Evolutionary conservation across 1,139 yeast species (phyloP), one percentile per base, ranked within the genome.

Genomic region (Geotrichum histeridarum): DNA sequence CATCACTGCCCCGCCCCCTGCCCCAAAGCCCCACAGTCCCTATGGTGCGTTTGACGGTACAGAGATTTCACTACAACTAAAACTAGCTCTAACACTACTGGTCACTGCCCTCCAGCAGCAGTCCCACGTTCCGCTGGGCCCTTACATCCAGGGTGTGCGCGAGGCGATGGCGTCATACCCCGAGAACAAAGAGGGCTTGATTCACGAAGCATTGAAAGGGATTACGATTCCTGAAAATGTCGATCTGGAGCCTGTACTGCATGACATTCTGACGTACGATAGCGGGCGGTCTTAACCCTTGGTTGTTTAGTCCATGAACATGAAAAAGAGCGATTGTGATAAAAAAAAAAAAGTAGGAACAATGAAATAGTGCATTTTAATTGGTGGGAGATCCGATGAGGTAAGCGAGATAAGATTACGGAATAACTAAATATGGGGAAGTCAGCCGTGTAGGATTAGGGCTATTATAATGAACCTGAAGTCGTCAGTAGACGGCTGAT

Each of bases 171-270:
- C 59, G 18, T 36, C 60, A 31, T 57, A 45, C 22, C 55, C 55
- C 6, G 55, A 52, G 30, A 41, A 41, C 27, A 46, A 48, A 17
- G 55, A 53, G 38, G 32, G 33, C 2, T 17, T 53, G 11, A 53
- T 53, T 11, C 31, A 37, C 11, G 63, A 63, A 45, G 69, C 69
- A 2, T 60, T 66, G 7, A 54, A 61, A 38, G 63, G 63, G 4
- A 59, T 65, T 30, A 44, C 51, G 5, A 59, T 66, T 9, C 68
- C 69, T 1, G 59, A 59, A 9, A 63, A 61, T 41, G 63, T 66
- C 11, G 67, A 66, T 50, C 53, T 66, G 44, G 54, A 59, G 22
- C 63, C 67, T 9, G 57, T 64, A 5, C 42, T 66, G 22, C 56
- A 58, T 17, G 66, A 63, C 32, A 59, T 65, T 8, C 58, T 64